These are phyloP conservation scores for Vinca major DNA, from an alignment of 305 asterid species.

Conservation along the genomic window DNA sequence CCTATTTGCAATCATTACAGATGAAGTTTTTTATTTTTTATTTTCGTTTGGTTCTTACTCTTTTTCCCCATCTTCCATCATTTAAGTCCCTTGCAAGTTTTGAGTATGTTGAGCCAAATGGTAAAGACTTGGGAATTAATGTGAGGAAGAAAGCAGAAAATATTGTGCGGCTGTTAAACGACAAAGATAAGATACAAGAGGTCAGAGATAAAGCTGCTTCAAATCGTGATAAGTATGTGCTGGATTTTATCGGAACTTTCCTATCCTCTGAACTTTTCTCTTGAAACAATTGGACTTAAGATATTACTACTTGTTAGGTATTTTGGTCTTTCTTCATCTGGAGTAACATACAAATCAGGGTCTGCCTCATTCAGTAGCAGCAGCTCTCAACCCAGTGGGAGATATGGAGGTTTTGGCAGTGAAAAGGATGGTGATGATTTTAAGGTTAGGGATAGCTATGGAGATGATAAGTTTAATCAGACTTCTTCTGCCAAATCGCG, in stretches of 20 bases:
- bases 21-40: neutral
- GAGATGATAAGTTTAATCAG: slow-evolving; percentile 51
- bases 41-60: slow-evolving; percentile 16
- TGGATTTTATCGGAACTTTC: slow-evolving; percentile 18
- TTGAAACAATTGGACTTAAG: slow-evolving; percentile 17
- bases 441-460: slow-evolving; percentile 42
- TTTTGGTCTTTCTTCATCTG: slow-evolving; percentile 85
- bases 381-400: slow-evolving; percentile 35
- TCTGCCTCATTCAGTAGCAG: slow-evolving; percentile 58
- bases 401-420: slow-evolving; percentile 67
- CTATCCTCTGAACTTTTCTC: slow-evolving; percentile 2
- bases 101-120: slow-evolving; percentile 84
- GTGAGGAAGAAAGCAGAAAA: slow-evolving; percentile 90
- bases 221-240: slow-evolving; percentile 71
- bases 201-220: slow-evolving; percentile 76
- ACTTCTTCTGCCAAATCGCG: slow-evolving; percentile 25
- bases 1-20: neutral
- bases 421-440: slow-evolving; percentile 44
- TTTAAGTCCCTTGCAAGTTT: slow-evolving; percentile 73
- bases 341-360: slow-evolving; percentile 71
- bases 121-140: slow-evolving; percentile 87
- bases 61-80: slow-evolving; percentile 17
- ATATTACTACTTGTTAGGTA: slow-evolving; percentile 38
- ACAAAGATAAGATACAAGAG: slow-evolving; percentile 89
- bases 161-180: slow-evolving; percentile 63